Evolutionary conservation across 2,329 filamentous ascomycete species (phyloP).

Genomic region (Trichoderma guizhouense): DNA sequence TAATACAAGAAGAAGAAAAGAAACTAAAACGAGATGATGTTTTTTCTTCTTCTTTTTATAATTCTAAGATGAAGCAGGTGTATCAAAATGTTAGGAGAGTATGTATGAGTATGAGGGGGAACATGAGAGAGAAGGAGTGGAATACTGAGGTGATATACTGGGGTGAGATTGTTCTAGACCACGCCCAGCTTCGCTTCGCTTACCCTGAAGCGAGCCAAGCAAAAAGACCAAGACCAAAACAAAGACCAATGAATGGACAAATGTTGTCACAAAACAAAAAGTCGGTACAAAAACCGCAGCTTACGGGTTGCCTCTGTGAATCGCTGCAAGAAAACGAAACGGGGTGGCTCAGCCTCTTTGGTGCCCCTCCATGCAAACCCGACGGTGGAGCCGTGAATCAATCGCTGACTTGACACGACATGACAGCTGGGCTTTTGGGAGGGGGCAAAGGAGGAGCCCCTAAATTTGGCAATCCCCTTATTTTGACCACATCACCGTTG

Average conservation of each 20-base stretch:
- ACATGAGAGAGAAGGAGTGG: background rate
- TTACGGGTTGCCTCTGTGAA: background rate
- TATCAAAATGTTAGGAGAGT: background rate
- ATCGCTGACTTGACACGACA: background rate
- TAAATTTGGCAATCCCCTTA: conserved; percentile 3
- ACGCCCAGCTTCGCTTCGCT: background rate
- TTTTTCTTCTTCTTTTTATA: background rate
- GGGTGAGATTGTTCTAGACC: background rate
- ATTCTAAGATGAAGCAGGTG: background rate
- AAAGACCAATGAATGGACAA: background rate
- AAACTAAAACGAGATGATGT: background rate
- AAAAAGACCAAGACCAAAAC: background rate
- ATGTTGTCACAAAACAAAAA: background rate
- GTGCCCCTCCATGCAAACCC: background rate
- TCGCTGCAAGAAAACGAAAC: background rate
- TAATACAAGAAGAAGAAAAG: background rate
- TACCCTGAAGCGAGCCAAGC: background rate
- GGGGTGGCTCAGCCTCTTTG: conserved; percentile 1
- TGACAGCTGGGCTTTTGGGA: background rate
- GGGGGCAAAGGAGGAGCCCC: background rate
- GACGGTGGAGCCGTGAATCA: background rate
- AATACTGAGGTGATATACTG: background rate
- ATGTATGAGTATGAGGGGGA: background rate
- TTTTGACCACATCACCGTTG: background rate
- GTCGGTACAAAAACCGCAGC: background rate